Conservation (phyloP, 805 yeast species). For the baker's yeast (Saccharomyces cerevisiae) region DNA sequence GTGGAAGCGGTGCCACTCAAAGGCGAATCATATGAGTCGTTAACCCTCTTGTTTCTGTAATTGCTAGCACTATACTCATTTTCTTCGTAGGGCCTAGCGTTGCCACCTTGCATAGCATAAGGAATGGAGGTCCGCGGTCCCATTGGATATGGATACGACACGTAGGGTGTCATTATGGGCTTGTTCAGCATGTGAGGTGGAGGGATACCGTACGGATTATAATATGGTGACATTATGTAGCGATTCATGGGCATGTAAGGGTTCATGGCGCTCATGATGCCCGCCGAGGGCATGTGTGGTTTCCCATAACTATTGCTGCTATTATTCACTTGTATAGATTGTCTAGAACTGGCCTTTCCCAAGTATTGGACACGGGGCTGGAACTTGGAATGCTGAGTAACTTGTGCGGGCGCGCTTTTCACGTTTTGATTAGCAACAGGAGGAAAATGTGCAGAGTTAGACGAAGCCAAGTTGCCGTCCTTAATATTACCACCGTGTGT, state of each 20-base stretch:
- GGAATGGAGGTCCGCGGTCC: not conserved
- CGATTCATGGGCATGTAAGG: not conserved
- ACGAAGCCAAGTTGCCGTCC: not conserved
- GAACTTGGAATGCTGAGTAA: constrained; percentile 6
- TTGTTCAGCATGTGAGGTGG: not conserved
- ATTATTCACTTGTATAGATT: not conserved
- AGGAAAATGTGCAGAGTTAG: not conserved
- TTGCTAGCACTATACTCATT: not conserved
- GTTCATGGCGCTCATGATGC: not conserved
- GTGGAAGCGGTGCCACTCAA: not conserved
- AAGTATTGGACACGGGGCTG: constrained; percentile 25
- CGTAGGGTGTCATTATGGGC: not conserved
- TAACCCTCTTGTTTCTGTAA: not conserved
- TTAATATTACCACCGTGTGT: not conserved
- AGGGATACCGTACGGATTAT: not conserved
- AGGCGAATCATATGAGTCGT: not conserved
- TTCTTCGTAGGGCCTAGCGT: not conserved
- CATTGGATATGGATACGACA: not conserved
- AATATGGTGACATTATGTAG: not conserved
- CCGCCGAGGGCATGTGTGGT: not conserved
- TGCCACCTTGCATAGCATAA: not conserved
- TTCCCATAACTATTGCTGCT: not conserved
- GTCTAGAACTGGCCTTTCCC: constrained; percentile 9
- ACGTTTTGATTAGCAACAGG: not conserved
- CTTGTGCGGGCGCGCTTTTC: constrained; percentile 22